A percentile compares a stretch with the other conserved stretches of the same genome.
phyloP scores from a whole-genome alignment of 208 protist genomes.

The Trypanosoma melophagium region DNA sequence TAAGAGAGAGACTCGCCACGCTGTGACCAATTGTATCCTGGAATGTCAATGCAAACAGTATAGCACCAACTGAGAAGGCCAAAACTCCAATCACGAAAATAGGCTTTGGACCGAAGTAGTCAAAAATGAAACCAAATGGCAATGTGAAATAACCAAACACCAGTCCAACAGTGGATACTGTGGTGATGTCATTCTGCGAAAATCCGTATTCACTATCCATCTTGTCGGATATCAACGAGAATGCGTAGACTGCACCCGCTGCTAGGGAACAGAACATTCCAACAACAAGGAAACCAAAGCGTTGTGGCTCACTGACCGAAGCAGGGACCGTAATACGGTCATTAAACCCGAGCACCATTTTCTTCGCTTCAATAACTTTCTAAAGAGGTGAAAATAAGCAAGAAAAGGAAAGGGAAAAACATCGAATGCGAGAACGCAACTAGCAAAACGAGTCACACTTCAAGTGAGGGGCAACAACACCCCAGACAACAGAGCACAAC shows the following conservation, averaged over 20 bases:
- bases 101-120: slow-evolving; percentile 52
- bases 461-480: no score
- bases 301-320: slow-evolving; percentile 10
- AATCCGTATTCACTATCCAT: slow-evolving; percentile 31
- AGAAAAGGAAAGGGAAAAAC: no score
- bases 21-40: slow-evolving; percentile 34
- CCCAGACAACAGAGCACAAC: no score
- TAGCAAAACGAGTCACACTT: neutral
- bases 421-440: no score
- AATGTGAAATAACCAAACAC: slow-evolving; percentile 50
- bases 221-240: slow-evolving; percentile 43
- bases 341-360: slow-evolving; percentile 22
- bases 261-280: slow-evolving; percentile 51
- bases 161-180: slow-evolving; percentile 48
- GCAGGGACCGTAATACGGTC: slow-evolving; percentile 10
- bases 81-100: slow-evolving; percentile 41
- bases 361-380: neutral
- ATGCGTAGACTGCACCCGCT: slow-evolving; percentile 39
- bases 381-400: no score
- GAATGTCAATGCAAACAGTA: slow-evolving; percentile 43
- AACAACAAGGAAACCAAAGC: slow-evolving; percentile 38
- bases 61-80: slow-evolving; percentile 32
- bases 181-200: slow-evolving; percentile 50
- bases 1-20: slow-evolving; percentile 35
- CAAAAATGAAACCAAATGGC: slow-evolving; percentile 55